These are phyloP conservation scores for maize (Zea mays) DNA, from an alignment of 176 grass and related monocot genomes.

Conservation along the genomic window Zm-B73-REFERENCE-NAM-5.0 NC_050099.1:45362001-45362500, in stretches of 20 bases:
- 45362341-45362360: background rate
- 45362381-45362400: background rate
- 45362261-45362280: background rate
- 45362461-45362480: constrained; percentile 19
- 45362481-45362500: background rate
- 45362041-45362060: background rate
- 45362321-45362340: constrained; percentile 17
- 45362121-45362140: background rate
- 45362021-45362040: constrained; percentile 10
- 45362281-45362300: background rate
- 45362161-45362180: background rate
- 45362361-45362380: constrained; percentile 23
- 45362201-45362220: background rate
- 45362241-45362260: background rate
- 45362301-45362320: constrained; percentile 16
- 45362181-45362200: background rate
- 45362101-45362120: constrained; percentile 7
- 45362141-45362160: background rate
- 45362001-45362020: background rate
- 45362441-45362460: constrained; percentile 5
- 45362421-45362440: constrained; percentile 1
- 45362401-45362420: constrained; percentile 14
- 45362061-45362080: background rate
- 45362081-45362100: constrained; percentile 15
- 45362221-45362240: background rate